Evolutionary conservation across 768 basidiomycete species (phyloP).

Genomic region (Leucocoprinus leucothites): DNA sequence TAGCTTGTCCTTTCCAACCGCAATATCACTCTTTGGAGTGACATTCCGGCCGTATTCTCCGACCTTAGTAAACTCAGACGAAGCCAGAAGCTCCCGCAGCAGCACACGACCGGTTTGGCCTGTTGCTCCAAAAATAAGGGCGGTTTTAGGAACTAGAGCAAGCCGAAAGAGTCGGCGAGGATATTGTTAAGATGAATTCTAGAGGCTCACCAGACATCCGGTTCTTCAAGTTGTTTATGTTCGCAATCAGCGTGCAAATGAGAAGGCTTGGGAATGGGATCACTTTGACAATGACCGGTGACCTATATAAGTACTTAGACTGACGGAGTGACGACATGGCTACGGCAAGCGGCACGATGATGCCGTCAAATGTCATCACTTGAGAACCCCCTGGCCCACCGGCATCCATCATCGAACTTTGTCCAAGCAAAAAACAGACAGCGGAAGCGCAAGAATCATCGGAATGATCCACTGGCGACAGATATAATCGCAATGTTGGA

Average conservation of each 20-base stretch:
- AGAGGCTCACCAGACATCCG: not conserved
- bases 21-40: slow-evolving; percentile 40
- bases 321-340: not conserved
- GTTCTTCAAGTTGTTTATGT: no score
- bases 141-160: slow-evolving; percentile 32
- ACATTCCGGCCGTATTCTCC: slow-evolving; percentile 69
- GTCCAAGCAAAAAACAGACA: not conserved
- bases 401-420: not conserved
- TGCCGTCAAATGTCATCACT: no score
- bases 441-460: not conserved
- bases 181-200: no score
- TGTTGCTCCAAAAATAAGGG: slow-evolving; percentile 75
- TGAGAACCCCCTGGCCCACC: no score
- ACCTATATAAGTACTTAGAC: no score
- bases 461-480: not conserved
- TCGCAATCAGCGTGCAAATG: no score
- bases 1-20: slow-evolving; percentile 51
- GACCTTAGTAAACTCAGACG: slow-evolving; percentile 52
- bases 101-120: slow-evolving; percentile 65
- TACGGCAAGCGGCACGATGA: not conserved
- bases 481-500: not conserved
- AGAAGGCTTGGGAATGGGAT: not conserved
- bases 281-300: no score
- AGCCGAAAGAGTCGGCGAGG: not conserved
- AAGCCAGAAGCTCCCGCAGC: slow-evolving; percentile 58